Evolutionary conservation across 164 flowering plant genomes (phyloP).

Genomic region (Platanus orientalis): DNA sequence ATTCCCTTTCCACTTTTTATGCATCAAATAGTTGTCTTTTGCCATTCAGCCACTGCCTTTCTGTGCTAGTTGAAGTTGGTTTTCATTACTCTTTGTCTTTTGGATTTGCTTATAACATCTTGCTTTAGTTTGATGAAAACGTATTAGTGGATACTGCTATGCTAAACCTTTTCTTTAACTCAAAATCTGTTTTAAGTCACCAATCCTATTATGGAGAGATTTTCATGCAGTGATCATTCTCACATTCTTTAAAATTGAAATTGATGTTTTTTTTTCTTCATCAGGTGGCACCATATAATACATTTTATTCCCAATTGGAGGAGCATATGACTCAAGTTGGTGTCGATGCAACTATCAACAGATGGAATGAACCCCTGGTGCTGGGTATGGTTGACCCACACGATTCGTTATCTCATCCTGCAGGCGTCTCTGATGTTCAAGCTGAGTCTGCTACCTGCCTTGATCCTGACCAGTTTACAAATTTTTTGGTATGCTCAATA

Average conservation of each 20-base stretch:
- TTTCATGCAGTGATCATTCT: not conserved
- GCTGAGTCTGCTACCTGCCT: slow-evolving; percentile 59
- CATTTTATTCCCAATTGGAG: slow-evolving; percentile 65
- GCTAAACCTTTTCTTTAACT: not conserved
- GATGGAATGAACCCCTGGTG: slow-evolving; percentile 68
- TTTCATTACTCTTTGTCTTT: not conserved
- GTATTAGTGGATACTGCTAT: not conserved
- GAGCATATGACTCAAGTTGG: slow-evolving; percentile 73
- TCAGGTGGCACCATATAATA: slow-evolving; percentile 80
- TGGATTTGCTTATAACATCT: not conserved
- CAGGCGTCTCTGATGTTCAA: slow-evolving; percentile 69
- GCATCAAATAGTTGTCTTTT: not conserved
- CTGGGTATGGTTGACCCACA: slow-evolving; percentile 74
- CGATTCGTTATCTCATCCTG: slow-evolving; percentile 79
- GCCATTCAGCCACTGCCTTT: not conserved
- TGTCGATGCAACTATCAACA: slow-evolving; percentile 48
- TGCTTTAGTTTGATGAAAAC: not conserved
- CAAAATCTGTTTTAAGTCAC: too few species aligned
- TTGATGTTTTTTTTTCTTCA: not conserved
- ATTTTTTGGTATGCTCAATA: slow-evolving; percentile 51
- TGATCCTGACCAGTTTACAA: slow-evolving; percentile 67
- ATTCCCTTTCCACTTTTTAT: not conserved
- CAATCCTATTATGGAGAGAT: not conserved
- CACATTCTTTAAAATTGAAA: not conserved
- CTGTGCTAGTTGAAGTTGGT: not conserved